phyloP scores from a whole-genome alignment of 1,284 basidiomycete species.

The Rhodotorula mucilaginosa region DNA sequence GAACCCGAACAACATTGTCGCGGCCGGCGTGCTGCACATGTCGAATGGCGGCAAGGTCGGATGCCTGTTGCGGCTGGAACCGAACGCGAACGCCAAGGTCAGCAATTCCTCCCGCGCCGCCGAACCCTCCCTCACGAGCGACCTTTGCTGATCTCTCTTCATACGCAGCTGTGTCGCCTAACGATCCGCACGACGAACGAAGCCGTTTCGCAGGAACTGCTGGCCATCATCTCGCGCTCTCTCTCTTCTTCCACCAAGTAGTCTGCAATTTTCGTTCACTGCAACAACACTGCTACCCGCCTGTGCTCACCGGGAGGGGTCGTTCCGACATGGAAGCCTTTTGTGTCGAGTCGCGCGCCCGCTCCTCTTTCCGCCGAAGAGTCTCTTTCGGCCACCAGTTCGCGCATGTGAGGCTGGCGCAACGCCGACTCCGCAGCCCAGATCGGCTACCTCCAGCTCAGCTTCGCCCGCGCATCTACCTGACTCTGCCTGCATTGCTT shows the following conservation, averaged over 20 bases:
- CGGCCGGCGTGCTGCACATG: conserved; percentile 88
- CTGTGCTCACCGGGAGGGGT: too few species aligned
- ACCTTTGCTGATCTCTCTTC: neutral
- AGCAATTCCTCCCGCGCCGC: conserved; percentile 32
- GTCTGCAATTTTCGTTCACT: neutral
- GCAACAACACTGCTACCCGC: neutral
- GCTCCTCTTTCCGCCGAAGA: too few species aligned
- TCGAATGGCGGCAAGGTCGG: conserved; percentile 86
- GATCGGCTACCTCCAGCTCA: too few species aligned
- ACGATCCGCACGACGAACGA: conserved; percentile 96
- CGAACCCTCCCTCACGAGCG: too few species aligned
- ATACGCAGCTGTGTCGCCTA: conserved; percentile 74
- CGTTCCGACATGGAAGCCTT: too few species aligned
- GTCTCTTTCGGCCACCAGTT: too few species aligned
- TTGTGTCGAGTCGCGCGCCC: too few species aligned
- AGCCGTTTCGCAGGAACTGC: conserved; percentile 76
- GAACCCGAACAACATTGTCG: conserved; percentile 77
- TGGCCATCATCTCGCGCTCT: conserved; percentile 47
- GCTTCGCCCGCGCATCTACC: too few species aligned
- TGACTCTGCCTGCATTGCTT: too few species aligned
- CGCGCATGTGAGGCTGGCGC: too few species aligned
- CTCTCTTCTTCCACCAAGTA: conserved; percentile 17
- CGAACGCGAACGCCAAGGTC: conserved; percentile 91
- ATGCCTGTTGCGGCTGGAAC: conserved; percentile 86
- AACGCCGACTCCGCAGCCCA: too few species aligned